Percentiles rank a stretch among this genome's conserved stretches.
phyloP scores from a whole-genome alignment of 768 basidiomycete genomes.

The Cubamyces sp. region DNA sequence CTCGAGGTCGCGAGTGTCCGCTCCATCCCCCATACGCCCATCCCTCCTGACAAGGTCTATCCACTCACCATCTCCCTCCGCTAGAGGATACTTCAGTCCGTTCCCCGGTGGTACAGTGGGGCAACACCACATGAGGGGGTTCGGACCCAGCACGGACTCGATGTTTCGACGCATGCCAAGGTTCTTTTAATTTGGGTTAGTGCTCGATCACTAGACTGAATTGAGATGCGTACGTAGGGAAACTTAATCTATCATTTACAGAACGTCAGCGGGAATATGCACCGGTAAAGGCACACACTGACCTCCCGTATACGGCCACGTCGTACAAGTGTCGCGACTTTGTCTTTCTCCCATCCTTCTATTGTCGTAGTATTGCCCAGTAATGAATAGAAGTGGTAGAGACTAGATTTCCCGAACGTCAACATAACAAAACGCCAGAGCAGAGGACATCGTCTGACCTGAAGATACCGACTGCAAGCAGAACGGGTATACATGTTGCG shows the following conservation, averaged over 20 bases:
- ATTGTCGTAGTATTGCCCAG: conserved; percentile 90
- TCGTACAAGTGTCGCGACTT: conserved; percentile 81
- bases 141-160: conserved; percentile 74
- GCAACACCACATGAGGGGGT: conserved; percentile 83
- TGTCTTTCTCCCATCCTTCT: conserved; percentile 98
- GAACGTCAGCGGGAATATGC: neutral
- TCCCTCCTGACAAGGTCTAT: conserved; percentile 41
- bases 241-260: conserved; percentile 70
- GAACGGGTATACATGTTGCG: conserved; percentile 81
- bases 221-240: conserved; percentile 73
- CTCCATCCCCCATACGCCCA: neutral
- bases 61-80: conserved; percentile 77
- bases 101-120: conserved; percentile 68
- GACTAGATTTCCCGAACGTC: conserved; percentile 41
- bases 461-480: conserved; percentile 87
- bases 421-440: neutral
- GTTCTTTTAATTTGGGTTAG: conserved; percentile 55
- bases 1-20: conserved; percentile 13
- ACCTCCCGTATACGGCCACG: conserved; percentile 87
- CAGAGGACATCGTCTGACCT: conserved; percentile 51
- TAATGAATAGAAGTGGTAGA: conserved; percentile 86
- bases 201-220: neutral
- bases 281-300: neutral
- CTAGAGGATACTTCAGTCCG: conserved; percentile 79
- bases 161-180: conserved; percentile 77